Evolutionary conservation across 805 yeast genomes (phyloP).

Genomic region (Nakazawaea siamensis): DNA sequence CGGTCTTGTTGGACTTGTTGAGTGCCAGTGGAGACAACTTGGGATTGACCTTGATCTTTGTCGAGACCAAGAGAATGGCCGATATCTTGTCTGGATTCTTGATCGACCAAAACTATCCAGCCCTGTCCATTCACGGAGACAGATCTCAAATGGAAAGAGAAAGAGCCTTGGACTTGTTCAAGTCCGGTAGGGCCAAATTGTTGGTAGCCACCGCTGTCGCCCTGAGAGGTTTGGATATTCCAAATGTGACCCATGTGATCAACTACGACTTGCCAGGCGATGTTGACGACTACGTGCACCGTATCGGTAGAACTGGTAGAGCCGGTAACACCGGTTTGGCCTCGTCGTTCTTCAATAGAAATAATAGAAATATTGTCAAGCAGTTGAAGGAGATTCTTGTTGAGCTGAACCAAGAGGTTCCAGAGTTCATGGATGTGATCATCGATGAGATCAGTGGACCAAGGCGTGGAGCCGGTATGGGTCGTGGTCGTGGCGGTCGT

Average conservation of each 20-base stretch:
- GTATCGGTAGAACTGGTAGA: slow-evolving; percentile 99
- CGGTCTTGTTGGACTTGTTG: slow-evolving; percentile 81
- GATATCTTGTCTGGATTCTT: slow-evolving; percentile 90
- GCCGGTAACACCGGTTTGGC: slow-evolving; percentile 99
- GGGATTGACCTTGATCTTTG: slow-evolving; percentile 89
- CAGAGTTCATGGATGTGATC: slow-evolving; percentile 74
- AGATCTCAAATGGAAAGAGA: slow-evolving; percentile 98
- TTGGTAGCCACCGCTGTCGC: slow-evolving; percentile 99
- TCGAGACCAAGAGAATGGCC: slow-evolving; percentile 98
- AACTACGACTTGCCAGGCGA: slow-evolving; percentile 96
- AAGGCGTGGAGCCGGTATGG: slow-evolving; percentile 46
- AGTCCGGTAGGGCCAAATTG: slow-evolving; percentile 84
- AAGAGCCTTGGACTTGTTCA: slow-evolving; percentile 91
- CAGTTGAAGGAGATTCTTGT: slow-evolving; percentile 78
- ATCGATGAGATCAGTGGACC: slow-evolving; percentile 61
- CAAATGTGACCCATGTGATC: slow-evolving; percentile 96
- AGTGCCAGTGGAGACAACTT: slow-evolving; percentile 53
- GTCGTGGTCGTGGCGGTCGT: slow-evolving; percentile 35
- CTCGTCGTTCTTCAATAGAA: slow-evolving; percentile 96
- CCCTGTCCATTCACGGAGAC: slow-evolving; percentile 99
- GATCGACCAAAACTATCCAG: slow-evolving; percentile 84
- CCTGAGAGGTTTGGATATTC: slow-evolving; percentile 99
- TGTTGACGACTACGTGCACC: slow-evolving; percentile 97
- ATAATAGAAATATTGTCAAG: slow-evolving; percentile 81
- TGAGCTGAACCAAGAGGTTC: slow-evolving; percentile 98